Conservation (phyloP, 108 stramenopile species). For the Pelagomonas calceolata region DNA sequence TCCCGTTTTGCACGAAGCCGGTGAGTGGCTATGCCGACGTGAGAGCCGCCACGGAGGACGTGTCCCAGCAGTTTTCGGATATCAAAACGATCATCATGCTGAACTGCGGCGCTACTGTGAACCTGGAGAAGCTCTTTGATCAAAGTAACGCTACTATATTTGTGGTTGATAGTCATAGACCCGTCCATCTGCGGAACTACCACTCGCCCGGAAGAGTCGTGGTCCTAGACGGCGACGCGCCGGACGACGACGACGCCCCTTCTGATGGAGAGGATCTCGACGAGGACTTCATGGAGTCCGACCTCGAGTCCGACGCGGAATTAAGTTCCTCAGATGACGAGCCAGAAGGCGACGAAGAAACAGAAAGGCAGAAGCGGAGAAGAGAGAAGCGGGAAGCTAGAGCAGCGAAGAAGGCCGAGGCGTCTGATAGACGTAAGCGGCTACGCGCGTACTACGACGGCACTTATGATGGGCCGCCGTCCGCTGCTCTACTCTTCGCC, state of each 20-base stretch:
- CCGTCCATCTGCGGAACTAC: conserved; percentile 37
- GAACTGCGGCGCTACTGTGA: conserved; percentile 34
- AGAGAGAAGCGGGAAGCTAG: neutral
- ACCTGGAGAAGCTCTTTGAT: conserved; percentile 20
- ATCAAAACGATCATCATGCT: conserved; percentile 36
- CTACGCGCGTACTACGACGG: conserved; percentile 35
- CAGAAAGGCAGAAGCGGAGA: neutral
- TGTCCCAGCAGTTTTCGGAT: conserved; percentile 17
- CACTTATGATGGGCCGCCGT: conserved; percentile 1
- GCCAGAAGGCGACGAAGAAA: neutral
- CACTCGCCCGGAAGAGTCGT: conserved; percentile 28
- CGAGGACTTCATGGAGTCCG: conserved; percentile 1
- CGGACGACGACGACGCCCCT: conserved; percentile 23
- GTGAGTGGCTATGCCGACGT: conserved; percentile 34
- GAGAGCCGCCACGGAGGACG: neutral
- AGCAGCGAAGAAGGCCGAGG: neutral
- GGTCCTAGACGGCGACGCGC: conserved; percentile 27
- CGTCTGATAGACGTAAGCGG: conserved; percentile 7
- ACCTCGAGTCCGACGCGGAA: neutral
- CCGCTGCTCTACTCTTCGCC: neutral
- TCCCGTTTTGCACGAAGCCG: neutral
- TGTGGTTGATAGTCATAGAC: conserved; percentile 37
- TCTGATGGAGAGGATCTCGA: conserved; percentile 1
- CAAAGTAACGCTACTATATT: conserved; percentile 4
- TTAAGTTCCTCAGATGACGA: neutral